Percentiles rank a stretch among this genome's conserved stretches.
These are phyloP conservation scores for Ambispora gerdemannii DNA, from an alignment of 192 early-diverging fungal species.

Conservation along the genomic window DNA sequence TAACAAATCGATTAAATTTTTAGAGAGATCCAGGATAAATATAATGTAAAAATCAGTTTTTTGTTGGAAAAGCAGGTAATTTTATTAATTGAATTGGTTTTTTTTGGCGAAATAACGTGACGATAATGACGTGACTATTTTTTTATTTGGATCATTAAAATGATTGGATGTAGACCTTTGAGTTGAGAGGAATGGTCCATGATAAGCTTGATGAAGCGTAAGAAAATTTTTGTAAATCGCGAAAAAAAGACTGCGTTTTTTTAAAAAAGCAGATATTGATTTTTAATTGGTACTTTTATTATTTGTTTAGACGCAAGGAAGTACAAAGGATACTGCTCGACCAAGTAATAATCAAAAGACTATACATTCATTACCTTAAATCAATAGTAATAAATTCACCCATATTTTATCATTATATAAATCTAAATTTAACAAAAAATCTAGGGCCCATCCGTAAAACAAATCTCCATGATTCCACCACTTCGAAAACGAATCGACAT, in stretches of 20 bases:
- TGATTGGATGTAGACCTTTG: slow-evolving; percentile 5
- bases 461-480: neutral
- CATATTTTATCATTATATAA: too few relatives aligned
- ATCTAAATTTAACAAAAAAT: neutral
- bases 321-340: neutral
- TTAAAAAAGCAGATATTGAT: neutral
- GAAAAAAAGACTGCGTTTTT: neutral
- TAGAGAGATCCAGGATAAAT: neutral
- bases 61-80: neutral
- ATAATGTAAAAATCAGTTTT: neutral
- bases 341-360: neutral
- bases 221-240: neutral
- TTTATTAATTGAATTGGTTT: too few relatives aligned
- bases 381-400: neutral
- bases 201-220: neutral
- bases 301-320: neutral
- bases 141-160: neutral
- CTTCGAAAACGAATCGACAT: neutral
- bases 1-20: neutral
- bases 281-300: neutral
- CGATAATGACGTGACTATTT: neutral
- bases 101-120: neutral
- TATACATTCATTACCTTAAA: neutral
- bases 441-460: neutral
- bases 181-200: neutral